Conservation (phyloP, 2,329 filamentous ascomycete species). For the Penicillium sclerotigenum region DNA sequence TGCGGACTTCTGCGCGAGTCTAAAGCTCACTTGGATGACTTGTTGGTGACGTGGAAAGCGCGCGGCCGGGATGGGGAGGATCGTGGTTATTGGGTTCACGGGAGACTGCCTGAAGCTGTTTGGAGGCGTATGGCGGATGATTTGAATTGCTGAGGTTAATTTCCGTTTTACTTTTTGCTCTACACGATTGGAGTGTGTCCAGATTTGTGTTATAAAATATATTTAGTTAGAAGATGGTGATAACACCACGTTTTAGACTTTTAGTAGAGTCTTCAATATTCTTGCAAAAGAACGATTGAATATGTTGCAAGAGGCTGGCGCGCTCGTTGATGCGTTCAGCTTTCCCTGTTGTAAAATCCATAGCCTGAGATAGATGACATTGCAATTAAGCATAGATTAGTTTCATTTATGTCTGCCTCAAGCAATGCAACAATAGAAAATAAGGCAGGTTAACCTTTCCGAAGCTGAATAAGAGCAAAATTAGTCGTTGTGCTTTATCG, state of each 20-base stretch:
- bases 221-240: neutral
- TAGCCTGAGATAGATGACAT: neutral
- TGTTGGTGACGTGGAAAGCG: conserved; percentile 9
- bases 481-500: neutral
- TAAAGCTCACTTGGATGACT: conserved; percentile 3
- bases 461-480: neutral
- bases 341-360: neutral
- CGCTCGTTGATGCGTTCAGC: neutral
- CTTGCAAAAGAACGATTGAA: neutral
- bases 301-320: neutral
- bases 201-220: neutral
- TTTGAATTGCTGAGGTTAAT: neutral
- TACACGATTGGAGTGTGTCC: neutral
- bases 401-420: neutral
- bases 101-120: neutral
- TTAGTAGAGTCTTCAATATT: neutral
- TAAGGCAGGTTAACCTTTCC: neutral
- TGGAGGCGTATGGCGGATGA: conserved; percentile 5
- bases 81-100: conserved; percentile 8
- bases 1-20: conserved; percentile 5
- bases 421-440: neutral
- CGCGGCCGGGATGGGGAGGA: neutral
- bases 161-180: neutral
- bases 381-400: neutral
- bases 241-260: fast-evolving